Evolutionary conservation across 1,139 yeast genomes (phyloP), one percentile per base, ranked within the genome.

Genomic region (Yamadazyma taylorii): DNA sequence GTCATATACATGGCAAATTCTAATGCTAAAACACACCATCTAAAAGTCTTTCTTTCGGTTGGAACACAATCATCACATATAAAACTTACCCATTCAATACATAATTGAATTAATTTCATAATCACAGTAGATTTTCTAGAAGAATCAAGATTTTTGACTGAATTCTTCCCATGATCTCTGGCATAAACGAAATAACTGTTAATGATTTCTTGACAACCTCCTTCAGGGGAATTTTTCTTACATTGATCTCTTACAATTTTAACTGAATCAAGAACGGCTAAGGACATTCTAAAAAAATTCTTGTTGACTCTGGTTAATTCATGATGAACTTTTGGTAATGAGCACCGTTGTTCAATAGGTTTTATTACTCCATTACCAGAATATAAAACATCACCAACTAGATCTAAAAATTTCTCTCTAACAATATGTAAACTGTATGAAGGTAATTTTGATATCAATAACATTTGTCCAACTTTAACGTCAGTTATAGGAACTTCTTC

Each of bases 1-100:
- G 96, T 89, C 81, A 90, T 84, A 48, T 86, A 90, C 96, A 90
- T 88, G 1, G 96, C 94, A 69, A 89, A 92, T 58, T 92, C 98
- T 48, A 92, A 71, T 0, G 98, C 97, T 12, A 87, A 74, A 16
- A 92, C 97, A 62, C 97, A 88, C 96, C 97, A 92, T 52, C 95
- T 72, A 57, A 92, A 92, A 0, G 97, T 92, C 52, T 81, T 85
- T 39, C 85, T 75, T 51, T 90, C 97, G 0, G 95, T 85, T 0
- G 97, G 96, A 15, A 81, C 81, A 65, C 98, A 92, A 53, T 90
- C 97, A 60, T 92, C 97, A 49, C 95, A 87, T 26, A 92, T 81
- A 54, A 88, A 90, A 42, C 89, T 78, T 7, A 92, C 85, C 98
- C 98, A 92, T 41, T 85, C 94, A 37, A 89, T 80, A 32, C 95